Conservation (phyloP, 2,329 filamentous ascomycete species). For the Alternaria alternata region DNA sequence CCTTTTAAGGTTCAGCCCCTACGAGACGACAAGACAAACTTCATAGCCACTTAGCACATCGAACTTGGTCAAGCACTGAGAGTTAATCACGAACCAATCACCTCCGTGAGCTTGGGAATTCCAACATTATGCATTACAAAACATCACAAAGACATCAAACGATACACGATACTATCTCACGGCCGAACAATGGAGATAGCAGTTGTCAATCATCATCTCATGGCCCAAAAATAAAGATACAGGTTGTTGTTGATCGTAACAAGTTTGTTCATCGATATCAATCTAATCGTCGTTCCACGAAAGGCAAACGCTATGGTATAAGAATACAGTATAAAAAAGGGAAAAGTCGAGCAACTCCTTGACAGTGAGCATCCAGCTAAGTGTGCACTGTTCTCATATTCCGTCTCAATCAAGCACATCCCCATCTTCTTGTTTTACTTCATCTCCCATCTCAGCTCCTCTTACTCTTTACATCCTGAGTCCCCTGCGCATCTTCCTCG, state of each 20-base stretch:
- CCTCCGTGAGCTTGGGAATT: neutral
- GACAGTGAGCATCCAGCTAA: slow-evolving; percentile 1
- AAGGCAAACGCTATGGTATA: slow-evolving; percentile 1
- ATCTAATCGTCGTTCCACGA: neutral
- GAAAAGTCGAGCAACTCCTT: slow-evolving; percentile 1
- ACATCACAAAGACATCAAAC: no score
- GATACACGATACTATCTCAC: neutral
- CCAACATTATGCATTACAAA: neutral
- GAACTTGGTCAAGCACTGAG: neutral
- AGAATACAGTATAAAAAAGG: slow-evolving; percentile 3
- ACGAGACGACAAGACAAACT: neutral
- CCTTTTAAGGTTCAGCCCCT: neutral
- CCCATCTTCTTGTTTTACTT: neutral
- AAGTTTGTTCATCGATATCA: neutral
- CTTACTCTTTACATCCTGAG: slow-evolving; percentile 19
- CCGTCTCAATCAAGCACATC: neutral
- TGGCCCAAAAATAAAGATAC: neutral
- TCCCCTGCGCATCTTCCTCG: slow-evolving; percentile 33
- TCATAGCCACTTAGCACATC: neutral
- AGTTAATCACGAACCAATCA: neutral
- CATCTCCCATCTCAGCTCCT: neutral
- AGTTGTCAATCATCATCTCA: neutral
- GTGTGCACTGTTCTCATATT: neutral
- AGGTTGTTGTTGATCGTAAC: neutral
- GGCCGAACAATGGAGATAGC: neutral